Evolutionary conservation across 495 filamentous ascomycete species (phyloP).

Genomic region (Penicillium soppii): DNA sequence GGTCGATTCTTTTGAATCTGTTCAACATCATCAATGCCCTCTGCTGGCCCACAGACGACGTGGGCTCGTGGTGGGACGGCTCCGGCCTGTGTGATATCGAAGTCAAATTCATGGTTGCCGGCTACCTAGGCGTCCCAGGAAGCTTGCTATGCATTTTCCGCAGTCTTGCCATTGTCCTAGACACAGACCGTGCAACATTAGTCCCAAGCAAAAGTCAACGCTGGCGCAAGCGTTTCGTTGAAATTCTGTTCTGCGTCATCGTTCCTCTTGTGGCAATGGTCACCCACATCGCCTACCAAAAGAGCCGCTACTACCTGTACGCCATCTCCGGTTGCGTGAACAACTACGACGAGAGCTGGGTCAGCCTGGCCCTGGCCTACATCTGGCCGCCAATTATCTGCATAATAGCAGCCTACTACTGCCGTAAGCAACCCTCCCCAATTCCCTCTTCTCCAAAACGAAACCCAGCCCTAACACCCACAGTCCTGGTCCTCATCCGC

Average conservation of each 20-base stretch:
- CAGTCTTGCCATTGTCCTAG: slow-evolving; percentile 65
- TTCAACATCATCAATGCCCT: slow-evolving; percentile 73
- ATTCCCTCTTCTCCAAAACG: neutral
- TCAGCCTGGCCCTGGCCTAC: slow-evolving; percentile 61
- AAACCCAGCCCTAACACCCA: slow-evolving; percentile 9
- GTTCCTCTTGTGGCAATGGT: slow-evolving; percentile 64
- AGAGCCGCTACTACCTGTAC: slow-evolving; percentile 69
- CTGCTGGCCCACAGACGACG: slow-evolving; percentile 76
- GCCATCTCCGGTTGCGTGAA: slow-evolving; percentile 72
- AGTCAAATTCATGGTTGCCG: slow-evolving; percentile 64
- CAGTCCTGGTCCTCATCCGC: slow-evolving; percentile 64
- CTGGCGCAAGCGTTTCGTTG: slow-evolving; percentile 52
- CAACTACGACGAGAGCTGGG: slow-evolving; percentile 67
- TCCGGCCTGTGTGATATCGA: slow-evolving; percentile 80
- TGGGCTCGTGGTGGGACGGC: slow-evolving; percentile 68
- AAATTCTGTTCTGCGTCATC: slow-evolving; percentile 67
- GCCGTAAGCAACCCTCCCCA: slow-evolving; percentile 56
- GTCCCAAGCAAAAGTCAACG: slow-evolving; percentile 52
- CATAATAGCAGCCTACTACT: slow-evolving; percentile 63
- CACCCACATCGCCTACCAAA: slow-evolving; percentile 68
- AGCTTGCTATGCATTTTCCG: slow-evolving; percentile 67
- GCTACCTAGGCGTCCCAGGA: slow-evolving; percentile 63
- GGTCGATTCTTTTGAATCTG: slow-evolving; percentile 63
- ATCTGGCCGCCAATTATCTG: slow-evolving; percentile 68
- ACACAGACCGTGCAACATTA: slow-evolving; percentile 61